Evolutionary conservation across 2,329 filamentous ascomycete species (phyloP), one percentile per base, ranked within the genome.

Genomic region (Anisogramma anomala): DNA sequence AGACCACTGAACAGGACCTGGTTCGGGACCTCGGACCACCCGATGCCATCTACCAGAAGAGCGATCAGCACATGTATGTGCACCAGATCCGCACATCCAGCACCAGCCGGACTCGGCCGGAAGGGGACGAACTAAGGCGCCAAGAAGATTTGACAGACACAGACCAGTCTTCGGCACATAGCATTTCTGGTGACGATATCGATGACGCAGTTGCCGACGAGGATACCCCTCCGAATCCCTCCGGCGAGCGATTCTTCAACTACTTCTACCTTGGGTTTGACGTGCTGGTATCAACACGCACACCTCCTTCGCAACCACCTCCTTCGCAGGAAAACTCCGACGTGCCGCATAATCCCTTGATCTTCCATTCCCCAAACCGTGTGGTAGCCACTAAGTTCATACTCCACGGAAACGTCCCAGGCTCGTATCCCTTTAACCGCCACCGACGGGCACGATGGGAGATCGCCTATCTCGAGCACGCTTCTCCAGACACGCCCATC

Each of bases 191-290:
- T 53, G 77, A 78, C 42, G 77, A 78, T 2, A 82, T 84, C 19
- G 71, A 69, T 25, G 68, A 73, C 17, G 73, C 73, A 43, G 71
- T 65, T 3, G 57, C 76, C 13, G 72, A 76, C 32, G 77, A 78
- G 22, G 72, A 74, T 22, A 56, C 65, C 3, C 64, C 66, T 1
- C 65, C 67, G 49, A 65, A 69, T 57, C 50, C 78, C 3, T 74
- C 78, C 1, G 73, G 77, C 3, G 85, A 93, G 56, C 87, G 81
- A 49, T 98, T 96, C 58, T 95, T 91, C 63, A 96, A 96, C 58
- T 98, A 98, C 59, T 98, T 95, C 57, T 82, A 89, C 50, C 80
- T 94, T 48, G 91, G 91, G 2, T 93, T 98, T 55, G 91, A 98
- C 59, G 74, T 95, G 8, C 71, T 96, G 4, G 74, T 98, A n/a